Percentiles rank a stretch among this genome's conserved stretches.
Evolutionary conservation across 495 filamentous ascomycete genomes (phyloP).

Genomic region (Penicillium goetzii): DNA sequence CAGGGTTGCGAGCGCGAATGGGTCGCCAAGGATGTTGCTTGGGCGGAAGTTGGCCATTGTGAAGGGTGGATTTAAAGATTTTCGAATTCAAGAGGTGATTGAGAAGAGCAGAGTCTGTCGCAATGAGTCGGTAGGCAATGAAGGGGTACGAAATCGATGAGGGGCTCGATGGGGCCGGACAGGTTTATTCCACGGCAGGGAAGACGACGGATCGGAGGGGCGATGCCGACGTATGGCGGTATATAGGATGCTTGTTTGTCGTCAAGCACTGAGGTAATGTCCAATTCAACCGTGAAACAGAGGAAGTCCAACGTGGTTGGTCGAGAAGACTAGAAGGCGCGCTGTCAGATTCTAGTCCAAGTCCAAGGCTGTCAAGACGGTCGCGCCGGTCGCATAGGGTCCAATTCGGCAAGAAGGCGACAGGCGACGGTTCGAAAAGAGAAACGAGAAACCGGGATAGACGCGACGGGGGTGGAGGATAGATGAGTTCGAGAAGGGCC

Average conservation of each 20-base stretch:
- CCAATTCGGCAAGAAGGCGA: neutral
- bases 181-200: slow-evolving; percentile 2
- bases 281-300: neutral
- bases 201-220: slow-evolving; percentile 7
- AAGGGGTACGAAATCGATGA: slow-evolving; percentile 16
- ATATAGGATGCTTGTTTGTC: neutral
- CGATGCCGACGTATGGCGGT: slow-evolving; percentile 1
- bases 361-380: neutral
- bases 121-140: neutral
- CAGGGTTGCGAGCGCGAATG: slow-evolving; percentile 91
- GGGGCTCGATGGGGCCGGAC: slow-evolving; percentile 13
- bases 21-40: slow-evolving; percentile 92
- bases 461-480: slow-evolving; percentile 1
- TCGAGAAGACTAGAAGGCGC: slow-evolving; percentile 10
- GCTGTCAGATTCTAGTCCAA: slow-evolving; percentile 12
- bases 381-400: slow-evolving; percentile 20
- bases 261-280: neutral
- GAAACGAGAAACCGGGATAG: neutral
- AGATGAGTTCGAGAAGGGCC: neutral
- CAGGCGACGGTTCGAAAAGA: neutral
- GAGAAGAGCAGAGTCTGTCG: slow-evolving; percentile 47
- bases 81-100: slow-evolving; percentile 84
- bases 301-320: neutral
- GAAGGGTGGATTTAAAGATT: slow-evolving; percentile 18
- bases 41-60: slow-evolving; percentile 67